These are phyloP conservation scores for Mycena epipterygia DNA, from an alignment of 768 basidiomycete genomes.

Conservation along the genomic window DNA sequence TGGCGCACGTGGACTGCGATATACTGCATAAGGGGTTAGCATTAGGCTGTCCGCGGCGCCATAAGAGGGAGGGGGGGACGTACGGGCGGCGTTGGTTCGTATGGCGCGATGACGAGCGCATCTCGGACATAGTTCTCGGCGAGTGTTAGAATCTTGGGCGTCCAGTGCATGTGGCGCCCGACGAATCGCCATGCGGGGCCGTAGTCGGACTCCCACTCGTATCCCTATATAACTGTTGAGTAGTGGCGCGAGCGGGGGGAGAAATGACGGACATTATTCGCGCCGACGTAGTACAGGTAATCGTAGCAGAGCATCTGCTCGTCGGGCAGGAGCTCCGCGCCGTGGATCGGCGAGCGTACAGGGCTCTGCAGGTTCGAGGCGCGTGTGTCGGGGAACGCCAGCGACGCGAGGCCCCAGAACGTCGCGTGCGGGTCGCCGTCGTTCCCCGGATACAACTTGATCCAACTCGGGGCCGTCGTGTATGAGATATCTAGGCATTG, in stretches of 20 bases:
- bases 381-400: slow-evolving; percentile 40
- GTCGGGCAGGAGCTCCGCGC: slow-evolving; percentile 36
- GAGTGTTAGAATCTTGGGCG: slow-evolving; percentile 37
- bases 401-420: slow-evolving; percentile 43
- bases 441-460: slow-evolving; percentile 35
- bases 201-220: slow-evolving; percentile 47
- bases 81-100: slow-evolving; percentile 44
- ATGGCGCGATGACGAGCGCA: slow-evolving; percentile 27
- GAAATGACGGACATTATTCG: slow-evolving; percentile 27
- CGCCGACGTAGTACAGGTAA: slow-evolving; percentile 43
- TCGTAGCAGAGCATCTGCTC: slow-evolving; percentile 44
- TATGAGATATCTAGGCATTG: slow-evolving; percentile 40
- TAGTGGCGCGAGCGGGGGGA: background rate
- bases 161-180: slow-evolving; percentile 48
- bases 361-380: slow-evolving; percentile 16
- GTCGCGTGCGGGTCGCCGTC: slow-evolving; percentile 38
- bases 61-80: slow-evolving; percentile 9
- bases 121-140: slow-evolving; percentile 41
- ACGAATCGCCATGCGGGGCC: slow-evolving; percentile 51
- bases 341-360: slow-evolving; percentile 36
- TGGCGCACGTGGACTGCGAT: slow-evolving; percentile 52
- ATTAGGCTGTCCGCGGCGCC: slow-evolving; percentile 44
- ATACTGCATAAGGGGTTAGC: slow-evolving; percentile 37
- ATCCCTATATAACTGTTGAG: slow-evolving; percentile 28
- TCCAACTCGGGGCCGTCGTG: slow-evolving; percentile 40